phyloP scores from a whole-genome alignment of 2,329 filamentous ascomycete genomes.

The Arthrocladium fulminans region DNA sequence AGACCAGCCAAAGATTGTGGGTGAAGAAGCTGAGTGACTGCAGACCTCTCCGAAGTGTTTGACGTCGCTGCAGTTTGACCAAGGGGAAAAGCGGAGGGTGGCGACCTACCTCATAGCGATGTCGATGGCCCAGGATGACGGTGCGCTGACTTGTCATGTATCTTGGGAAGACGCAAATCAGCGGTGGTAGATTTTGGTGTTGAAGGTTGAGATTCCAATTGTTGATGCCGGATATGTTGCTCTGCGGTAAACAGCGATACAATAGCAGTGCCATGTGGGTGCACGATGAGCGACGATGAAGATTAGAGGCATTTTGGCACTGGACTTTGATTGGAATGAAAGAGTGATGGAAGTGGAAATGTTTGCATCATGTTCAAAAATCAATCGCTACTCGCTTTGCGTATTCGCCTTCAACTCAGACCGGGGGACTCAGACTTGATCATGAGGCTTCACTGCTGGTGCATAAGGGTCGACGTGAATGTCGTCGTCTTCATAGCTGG shows the following conservation, averaged over 20 bases:
- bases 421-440: slow-evolving; percentile 41
- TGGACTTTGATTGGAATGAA: not conserved
- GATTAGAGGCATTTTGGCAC: not conserved
- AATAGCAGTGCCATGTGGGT: not conserved
- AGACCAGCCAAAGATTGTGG: slow-evolving; percentile 7
- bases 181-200: not conserved
- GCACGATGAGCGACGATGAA: not conserved
- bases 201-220: not conserved
- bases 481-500: slow-evolving; percentile 38
- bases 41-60: not conserved
- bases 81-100: not conserved
- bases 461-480: slow-evolving; percentile 30
- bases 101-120: not conserved
- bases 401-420: too few relatives aligned
- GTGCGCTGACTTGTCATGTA: not conserved
- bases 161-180: not conserved
- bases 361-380: not conserved
- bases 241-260: not conserved
- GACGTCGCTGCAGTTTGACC: not conserved
- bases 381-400: too few relatives aligned
- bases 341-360: not conserved
- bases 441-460: slow-evolving; percentile 38
- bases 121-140: not conserved
- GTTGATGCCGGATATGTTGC: not conserved
- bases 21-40: not conserved